A percentile compares a stretch with the other conserved stretches of the same genome.
Evolutionary conservation across 257 asterid species (phyloP).

Genomic region (Salvia rosmarinus): DNA sequence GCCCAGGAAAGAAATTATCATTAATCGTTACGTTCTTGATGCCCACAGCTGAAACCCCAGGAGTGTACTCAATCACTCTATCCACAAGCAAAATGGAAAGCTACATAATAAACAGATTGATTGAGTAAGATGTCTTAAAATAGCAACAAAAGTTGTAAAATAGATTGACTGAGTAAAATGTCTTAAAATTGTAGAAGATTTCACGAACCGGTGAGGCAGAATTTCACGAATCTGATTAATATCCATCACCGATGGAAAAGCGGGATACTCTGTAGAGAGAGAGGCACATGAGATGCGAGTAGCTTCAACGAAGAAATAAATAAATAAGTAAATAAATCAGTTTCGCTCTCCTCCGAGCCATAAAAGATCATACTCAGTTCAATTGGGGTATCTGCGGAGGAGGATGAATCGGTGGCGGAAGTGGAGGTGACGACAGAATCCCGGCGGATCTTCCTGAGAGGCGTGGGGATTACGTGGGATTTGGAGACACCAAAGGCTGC

Average conservation of each 20-base stretch:
- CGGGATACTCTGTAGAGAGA: constrained; percentile 57
- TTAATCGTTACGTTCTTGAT: constrained; percentile 92
- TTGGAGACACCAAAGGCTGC: constrained; percentile 40
- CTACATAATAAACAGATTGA: constrained; percentile 40
- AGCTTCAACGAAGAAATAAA: background rate
- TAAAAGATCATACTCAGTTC: constrained; percentile 68
- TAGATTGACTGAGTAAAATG: background rate
- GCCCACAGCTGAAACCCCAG: constrained; percentile 88
- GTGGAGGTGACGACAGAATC: constrained; percentile 42
- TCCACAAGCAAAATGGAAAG: constrained; percentile 87
- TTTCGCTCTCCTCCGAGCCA: background rate
- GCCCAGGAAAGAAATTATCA: constrained; percentile 92
- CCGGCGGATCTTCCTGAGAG: constrained; percentile 38
- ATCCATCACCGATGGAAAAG: constrained; percentile 81
- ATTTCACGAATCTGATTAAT: constrained; percentile 85
- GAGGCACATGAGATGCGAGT: background rate
- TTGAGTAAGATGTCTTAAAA: background rate
- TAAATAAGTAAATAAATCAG: background rate
- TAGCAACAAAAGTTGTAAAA: background rate
- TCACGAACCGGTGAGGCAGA: constrained; percentile 79
- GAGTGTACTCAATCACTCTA: constrained; percentile 83
- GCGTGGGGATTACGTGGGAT: constrained; percentile 47
- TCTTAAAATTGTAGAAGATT: background rate
- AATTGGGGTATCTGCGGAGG: constrained; percentile 62
- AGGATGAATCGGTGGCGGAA: constrained; percentile 42